These are phyloP conservation scores for Ophiobolus disseminans DNA, from an alignment of 2,329 filamentous ascomycete genomes.

Conservation along the genomic window DNA sequence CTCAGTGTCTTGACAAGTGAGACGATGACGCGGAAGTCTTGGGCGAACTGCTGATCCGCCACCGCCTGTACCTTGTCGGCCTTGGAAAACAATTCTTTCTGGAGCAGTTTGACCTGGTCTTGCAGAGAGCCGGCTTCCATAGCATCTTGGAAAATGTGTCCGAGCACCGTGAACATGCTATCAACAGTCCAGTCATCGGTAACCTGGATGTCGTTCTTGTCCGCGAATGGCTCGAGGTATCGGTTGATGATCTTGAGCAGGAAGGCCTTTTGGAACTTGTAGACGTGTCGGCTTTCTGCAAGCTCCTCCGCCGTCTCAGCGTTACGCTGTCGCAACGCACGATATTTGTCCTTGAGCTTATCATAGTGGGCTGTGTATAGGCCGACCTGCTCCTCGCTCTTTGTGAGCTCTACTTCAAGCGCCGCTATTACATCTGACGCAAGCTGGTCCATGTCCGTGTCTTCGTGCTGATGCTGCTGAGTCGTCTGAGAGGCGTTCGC, in stretches of 20 bases:
- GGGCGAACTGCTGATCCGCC: conserved; percentile 21
- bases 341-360: too few species aligned
- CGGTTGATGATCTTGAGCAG: background rate
- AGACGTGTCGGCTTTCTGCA: too few species aligned
- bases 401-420: too few species aligned
- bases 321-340: too few species aligned
- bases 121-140: background rate
- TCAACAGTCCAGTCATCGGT: background rate
- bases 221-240: background rate
- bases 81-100: conserved; percentile 22
- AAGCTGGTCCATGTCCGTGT: too few species aligned
- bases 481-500: too few species aligned
- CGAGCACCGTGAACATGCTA: background rate
- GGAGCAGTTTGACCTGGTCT: conserved; percentile 11
- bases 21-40: conserved; percentile 18
- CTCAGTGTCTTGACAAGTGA: conserved; percentile 22
- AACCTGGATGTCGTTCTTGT: background rate
- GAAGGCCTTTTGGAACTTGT: too few species aligned
- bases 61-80: conserved; percentile 17
- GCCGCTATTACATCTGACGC: too few species aligned
- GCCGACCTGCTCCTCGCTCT: too few species aligned
- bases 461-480: too few species aligned
- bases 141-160: background rate
- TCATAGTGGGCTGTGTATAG: too few species aligned
- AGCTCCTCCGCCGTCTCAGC: too few species aligned